These are phyloP conservation scores for Fusarium redolens DNA, from an alignment of 2,329 filamentous ascomycete genomes.

Conservation along the genomic window DNA sequence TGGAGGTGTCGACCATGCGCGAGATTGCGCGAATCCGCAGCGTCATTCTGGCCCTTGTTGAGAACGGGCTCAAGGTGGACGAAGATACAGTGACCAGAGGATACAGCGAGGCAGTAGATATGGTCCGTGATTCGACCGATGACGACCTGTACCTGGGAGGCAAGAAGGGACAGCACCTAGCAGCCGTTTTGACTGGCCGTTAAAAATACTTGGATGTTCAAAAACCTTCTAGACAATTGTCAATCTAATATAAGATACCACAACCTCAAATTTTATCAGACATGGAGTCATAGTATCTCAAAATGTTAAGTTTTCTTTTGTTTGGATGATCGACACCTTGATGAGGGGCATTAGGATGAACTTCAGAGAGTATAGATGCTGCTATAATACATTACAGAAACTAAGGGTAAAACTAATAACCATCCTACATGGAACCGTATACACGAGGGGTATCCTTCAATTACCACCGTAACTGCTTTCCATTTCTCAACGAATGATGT, in stretches of 20 bases:
- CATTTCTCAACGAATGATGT: neutral
- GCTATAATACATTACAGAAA: conserved; percentile 12
- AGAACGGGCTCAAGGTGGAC: conserved; percentile 85
- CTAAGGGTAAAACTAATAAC: neutral
- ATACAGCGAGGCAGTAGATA: conserved; percentile 84
- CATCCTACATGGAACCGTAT: neutral
- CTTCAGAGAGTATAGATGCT: neutral
- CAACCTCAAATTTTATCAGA: neutral
- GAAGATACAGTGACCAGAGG: conserved; percentile 87
- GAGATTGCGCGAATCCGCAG: conserved; percentile 89
- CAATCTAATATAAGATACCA: conserved; percentile 36
- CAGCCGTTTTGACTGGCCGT: conserved; percentile 51
- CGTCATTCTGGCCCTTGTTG: conserved; percentile 84
- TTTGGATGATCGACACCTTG: neutral
- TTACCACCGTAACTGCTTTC: neutral
- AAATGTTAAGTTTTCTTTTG: neutral
- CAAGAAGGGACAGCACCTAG: conserved; percentile 64
- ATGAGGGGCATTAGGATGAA: neutral
- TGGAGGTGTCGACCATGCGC: conserved; percentile 78
- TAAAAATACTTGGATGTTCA: conserved; percentile 20
- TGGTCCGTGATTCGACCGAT: conserved; percentile 70
- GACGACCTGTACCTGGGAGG: conserved; percentile 72
- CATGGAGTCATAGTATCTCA: neutral
- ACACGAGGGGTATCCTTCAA: neutral
- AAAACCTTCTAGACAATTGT: neutral